Percentiles rank a stretch among this genome's conserved stretches.
Evolutionary conservation across 257 asterid genomes (phyloP).

Genomic region (Thymus mandschuricus): DNA sequence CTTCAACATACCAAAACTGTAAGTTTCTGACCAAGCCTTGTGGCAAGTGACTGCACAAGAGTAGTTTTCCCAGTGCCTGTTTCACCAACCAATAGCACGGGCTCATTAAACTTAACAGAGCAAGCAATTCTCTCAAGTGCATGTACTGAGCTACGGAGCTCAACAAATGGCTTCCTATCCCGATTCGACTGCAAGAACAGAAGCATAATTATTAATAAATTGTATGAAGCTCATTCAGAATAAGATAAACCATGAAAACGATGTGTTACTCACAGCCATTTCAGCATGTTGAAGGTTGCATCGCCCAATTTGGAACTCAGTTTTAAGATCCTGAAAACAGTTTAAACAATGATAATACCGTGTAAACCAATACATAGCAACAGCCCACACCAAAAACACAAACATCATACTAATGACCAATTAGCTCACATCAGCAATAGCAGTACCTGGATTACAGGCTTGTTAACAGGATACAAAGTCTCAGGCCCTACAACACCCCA

Average conservation of each 20-base stretch:
- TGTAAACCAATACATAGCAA: constrained; percentile 9
- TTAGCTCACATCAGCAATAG: constrained; percentile 18
- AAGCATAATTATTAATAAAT: background rate
- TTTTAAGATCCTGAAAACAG: constrained; percentile 50
- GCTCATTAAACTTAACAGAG: constrained; percentile 82
- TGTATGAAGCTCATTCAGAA: constrained; percentile 7
- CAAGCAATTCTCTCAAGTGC: constrained; percentile 92
- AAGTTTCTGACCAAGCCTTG: constrained; percentile 78
- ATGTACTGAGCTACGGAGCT: constrained; percentile 72
- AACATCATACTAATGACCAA: constrained; percentile 1
- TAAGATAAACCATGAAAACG: constrained; percentile 3
- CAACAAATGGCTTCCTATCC: constrained; percentile 71
- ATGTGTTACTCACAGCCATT: constrained; percentile 48
- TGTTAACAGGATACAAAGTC: constrained; percentile 70
- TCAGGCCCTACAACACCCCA: constrained; percentile 61
- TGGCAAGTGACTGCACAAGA: constrained; percentile 85
- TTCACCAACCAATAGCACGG: constrained; percentile 97
- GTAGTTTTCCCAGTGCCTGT: constrained; percentile 99
- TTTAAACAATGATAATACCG: constrained; percentile 29
- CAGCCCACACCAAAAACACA: constrained; percentile 8
- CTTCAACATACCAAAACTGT: constrained; percentile 81
- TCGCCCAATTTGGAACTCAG: constrained; percentile 68
- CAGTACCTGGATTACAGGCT: constrained; percentile 72
- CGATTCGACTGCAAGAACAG: constrained; percentile 45
- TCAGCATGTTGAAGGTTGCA: constrained; percentile 49